A percentile compares a stretch with the other conserved stretches of the same genome.
These are phyloP conservation scores for Fusarium sp. DNA, from an alignment of 2,329 filamentous ascomycete genomes.

Conservation along the genomic window DNA sequence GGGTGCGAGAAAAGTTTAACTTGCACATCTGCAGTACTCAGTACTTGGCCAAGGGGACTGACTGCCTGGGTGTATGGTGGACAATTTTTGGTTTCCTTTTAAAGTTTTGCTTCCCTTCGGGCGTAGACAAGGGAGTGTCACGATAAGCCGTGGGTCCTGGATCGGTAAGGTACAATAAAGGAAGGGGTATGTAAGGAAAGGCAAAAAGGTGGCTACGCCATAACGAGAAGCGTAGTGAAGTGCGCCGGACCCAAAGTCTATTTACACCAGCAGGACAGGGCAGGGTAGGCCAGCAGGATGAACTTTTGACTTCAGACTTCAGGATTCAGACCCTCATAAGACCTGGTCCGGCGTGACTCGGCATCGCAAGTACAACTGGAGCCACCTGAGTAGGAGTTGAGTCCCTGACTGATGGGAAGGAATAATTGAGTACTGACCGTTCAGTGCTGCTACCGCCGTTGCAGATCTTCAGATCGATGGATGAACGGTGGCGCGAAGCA, in stretches of 20 bases:
- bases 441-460: neutral
- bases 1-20: slow-evolving; percentile 28
- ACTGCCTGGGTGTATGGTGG: slow-evolving; percentile 23
- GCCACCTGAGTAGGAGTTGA: slow-evolving; percentile 18
- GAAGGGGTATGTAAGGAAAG: slow-evolving; percentile 24
- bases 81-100: slow-evolving; percentile 37
- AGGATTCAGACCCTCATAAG: slow-evolving; percentile 25
- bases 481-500: slow-evolving; percentile 32
- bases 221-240: slow-evolving; percentile 19
- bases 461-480: slow-evolving; percentile 32
- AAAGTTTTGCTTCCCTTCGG: slow-evolving; percentile 33
- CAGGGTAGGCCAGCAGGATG: slow-evolving; percentile 28
- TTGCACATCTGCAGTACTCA: slow-evolving; percentile 13
- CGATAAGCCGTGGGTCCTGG: slow-evolving; percentile 19
- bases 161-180: neutral
- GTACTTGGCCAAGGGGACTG: slow-evolving; percentile 19
- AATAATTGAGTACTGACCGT: slow-evolving; percentile 18
- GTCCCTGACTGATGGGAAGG: neutral
- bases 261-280: slow-evolving; percentile 36
- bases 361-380: slow-evolving; percentile 12
- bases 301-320: slow-evolving; percentile 22
- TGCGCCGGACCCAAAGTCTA: slow-evolving; percentile 44
- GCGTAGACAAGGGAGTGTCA: slow-evolving; percentile 31
- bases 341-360: slow-evolving; percentile 36
- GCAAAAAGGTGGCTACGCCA: slow-evolving; percentile 31